Evolutionary conservation across 208 protist genomes (phyloP), one percentile per base, ranked within the genome.

Genomic region (Sergeia podlipaevii): DNA sequence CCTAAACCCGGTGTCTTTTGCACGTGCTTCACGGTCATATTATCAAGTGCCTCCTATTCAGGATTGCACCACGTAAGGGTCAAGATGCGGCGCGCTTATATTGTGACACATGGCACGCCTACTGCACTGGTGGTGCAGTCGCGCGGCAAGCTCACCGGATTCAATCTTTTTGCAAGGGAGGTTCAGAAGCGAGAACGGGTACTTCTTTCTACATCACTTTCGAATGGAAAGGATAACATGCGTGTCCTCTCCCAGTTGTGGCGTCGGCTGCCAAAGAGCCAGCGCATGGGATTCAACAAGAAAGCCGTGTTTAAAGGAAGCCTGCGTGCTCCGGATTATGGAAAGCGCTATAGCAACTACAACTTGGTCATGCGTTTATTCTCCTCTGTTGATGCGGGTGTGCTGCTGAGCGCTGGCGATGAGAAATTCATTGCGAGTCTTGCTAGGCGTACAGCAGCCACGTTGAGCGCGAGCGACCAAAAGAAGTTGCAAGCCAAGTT

Each of bases 351-450:
- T 47, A 86, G 70, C 42, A 70, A 54, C 30, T 91, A 84, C 65
- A 91, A 91, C 58, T 50, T 87, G 21, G 46, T 84, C 34, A 85
- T 91, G 78, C 64, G 61, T 17, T 54, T 87, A 8, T 53, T 91
- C 13, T 60, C 74, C 21, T 20, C 38, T 15, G 41, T 59, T 32
- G 51, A 71, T 42, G n/a, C n/a, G n/a, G 49, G 57, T 2, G 52
- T 65, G 20, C 58, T 86, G 8, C 66, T 70, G 55, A 41, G 39
- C 2, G 67, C 60, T 1, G 83, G 78, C 1, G 66, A 85, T 42
- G 68, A 79, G 53, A 24, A 43, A 6, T 81, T 91, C 34, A 80
- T 54, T 4, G 60, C 75, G 17, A 51, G 32, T 5, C 67, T 91
- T 38, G 78, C 78, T 0, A 74, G 49, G 13, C 68, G 69, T 30